A percentile compares a stretch with the other conserved stretches of the same genome.
These are phyloP conservation scores for Xerocomus brunneocitrinus DNA, from an alignment of 768 basidiomycete genomes.

Conservation along the genomic window DNA sequence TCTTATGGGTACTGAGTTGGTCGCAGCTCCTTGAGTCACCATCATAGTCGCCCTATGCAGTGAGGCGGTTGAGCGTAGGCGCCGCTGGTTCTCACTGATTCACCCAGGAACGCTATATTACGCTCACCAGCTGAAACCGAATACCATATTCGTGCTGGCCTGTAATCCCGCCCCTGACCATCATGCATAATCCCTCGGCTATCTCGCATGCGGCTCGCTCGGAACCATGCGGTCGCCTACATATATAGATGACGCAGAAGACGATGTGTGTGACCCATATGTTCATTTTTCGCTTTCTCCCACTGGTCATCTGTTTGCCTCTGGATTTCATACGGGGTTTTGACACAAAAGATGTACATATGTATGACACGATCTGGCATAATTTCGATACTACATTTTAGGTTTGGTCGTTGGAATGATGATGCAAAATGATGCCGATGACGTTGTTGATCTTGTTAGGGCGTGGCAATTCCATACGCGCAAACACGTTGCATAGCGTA, in stretches of 20 bases:
- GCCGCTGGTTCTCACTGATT: background rate
- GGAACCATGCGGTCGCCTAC: slow-evolving; percentile 6
- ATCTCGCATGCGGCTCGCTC: slow-evolving; percentile 2
- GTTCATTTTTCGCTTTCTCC: slow-evolving; percentile 16
- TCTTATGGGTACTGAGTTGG: slow-evolving; percentile 38
- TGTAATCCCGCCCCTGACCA: slow-evolving; percentile 14
- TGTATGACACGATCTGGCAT: slow-evolving; percentile 27
- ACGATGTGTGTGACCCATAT: slow-evolving; percentile 17
- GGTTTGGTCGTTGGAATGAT: background rate
- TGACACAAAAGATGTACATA: slow-evolving; percentile 21
- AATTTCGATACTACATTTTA: slow-evolving; percentile 21
- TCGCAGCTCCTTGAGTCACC: slow-evolving; percentile 1
- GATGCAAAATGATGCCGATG: slow-evolving; percentile 9
- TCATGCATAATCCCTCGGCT: slow-evolving; percentile 11
- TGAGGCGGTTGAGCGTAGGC: slow-evolving; percentile 4
- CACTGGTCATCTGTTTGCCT: slow-evolving; percentile 13
- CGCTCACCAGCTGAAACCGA: slow-evolving; percentile 14
- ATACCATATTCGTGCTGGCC: slow-evolving; percentile 15
- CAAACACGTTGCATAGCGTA: background rate
- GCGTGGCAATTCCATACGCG: slow-evolving; percentile 1
- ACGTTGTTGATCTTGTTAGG: background rate
- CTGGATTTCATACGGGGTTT: slow-evolving; percentile 12
- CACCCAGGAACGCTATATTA: slow-evolving; percentile 12
- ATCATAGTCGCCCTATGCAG: slow-evolving; percentile 7
- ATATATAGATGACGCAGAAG: slow-evolving; percentile 21